Base-by-base conservation (phyloP, 331 rosid species). In the Telfairia occidentalis region DNA sequence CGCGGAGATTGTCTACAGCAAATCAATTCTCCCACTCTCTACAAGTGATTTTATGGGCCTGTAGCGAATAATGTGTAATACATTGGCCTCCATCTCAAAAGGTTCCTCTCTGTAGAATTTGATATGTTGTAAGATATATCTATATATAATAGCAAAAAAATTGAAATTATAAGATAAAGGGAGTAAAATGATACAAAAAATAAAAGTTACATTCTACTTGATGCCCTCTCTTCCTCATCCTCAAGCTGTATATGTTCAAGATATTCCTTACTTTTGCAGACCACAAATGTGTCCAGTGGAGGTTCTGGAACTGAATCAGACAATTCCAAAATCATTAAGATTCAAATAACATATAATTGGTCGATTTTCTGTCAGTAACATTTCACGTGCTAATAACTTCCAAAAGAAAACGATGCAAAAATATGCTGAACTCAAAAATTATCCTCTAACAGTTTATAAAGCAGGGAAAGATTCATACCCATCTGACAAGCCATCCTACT, bases 81-180 rank as follows among this genome's bases (percentile, higher is more conserved):
- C 95, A 74, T 85, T 89, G 2, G 92, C 87, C 89, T 93, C 96
- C 98, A 93, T 93, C 79, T 93, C 98, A 60, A 91, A 91, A 13
- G 92, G 96, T 58, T 86, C 86, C 60, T 84, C 81, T 37, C 90
- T 86, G 86, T 46, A 69, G 71, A 26, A 78, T 12, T 64, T 37
- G 55, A 64, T 57, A 71, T 12, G n/a, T 38, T 21, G 18, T 9
- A 37, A 28, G 29, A 35, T n/a, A 73, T 32, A 55, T 55, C 40
- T 0, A 74, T 37, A 21, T 11, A 38, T 21, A 15, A 24, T 23
- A 58, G 78, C 55, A 54, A 54, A 75, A 40, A 42, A 24, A 63
- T 30, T 2, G 30, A 23, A 42, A 72, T 34, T 8, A 70, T 32
- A 30, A 74, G 9, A 70, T 32, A 30, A 74, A 12, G 18, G 10